Conservation (phyloP, 1,284 basidiomycete genomes). For the Apiotrichum veenhuisii region DNA sequence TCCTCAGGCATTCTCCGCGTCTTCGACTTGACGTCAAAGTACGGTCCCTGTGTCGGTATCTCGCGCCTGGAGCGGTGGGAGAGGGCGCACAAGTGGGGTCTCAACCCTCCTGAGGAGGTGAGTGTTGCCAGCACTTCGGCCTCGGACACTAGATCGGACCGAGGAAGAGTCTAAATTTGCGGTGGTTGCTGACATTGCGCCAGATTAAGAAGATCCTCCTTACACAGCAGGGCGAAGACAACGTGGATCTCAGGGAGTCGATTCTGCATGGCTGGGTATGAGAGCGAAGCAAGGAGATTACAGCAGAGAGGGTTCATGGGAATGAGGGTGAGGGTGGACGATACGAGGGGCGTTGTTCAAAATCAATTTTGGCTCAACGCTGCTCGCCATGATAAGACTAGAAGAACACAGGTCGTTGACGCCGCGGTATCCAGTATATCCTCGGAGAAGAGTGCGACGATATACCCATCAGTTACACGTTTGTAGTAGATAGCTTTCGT, state of each 20-base stretch:
- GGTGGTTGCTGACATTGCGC: not conserved
- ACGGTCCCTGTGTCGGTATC: slow-evolving; percentile 80
- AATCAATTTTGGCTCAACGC: not conserved
- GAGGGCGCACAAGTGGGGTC: slow-evolving; percentile 70
- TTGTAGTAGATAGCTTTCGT: too few species aligned
- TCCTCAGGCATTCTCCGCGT: slow-evolving; percentile 69
- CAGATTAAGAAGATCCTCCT: slow-evolving; percentile 72
- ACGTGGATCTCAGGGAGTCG: slow-evolving; percentile 53
- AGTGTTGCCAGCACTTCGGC: slow-evolving; percentile 23
- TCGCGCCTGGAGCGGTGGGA: slow-evolving; percentile 83
- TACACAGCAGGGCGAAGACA: slow-evolving; percentile 56
- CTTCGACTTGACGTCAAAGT: slow-evolving; percentile 78
- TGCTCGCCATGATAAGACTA: too few species aligned
- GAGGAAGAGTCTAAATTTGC: not conserved
- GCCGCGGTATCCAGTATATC: not conserved
- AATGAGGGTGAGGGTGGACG: too few species aligned
- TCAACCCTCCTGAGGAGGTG: slow-evolving; percentile 80
- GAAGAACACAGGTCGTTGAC: too few species aligned
- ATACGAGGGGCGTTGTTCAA: too few species aligned
- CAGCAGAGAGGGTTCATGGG: too few species aligned
- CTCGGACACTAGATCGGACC: not conserved
- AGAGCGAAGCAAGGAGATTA: not conserved
- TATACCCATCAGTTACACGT: too few species aligned
- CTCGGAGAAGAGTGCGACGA: not conserved
- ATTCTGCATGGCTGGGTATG: slow-evolving; percentile 52